Conservation (phyloP, 83 land plant genomes). For the Thuja plicata region DNA sequence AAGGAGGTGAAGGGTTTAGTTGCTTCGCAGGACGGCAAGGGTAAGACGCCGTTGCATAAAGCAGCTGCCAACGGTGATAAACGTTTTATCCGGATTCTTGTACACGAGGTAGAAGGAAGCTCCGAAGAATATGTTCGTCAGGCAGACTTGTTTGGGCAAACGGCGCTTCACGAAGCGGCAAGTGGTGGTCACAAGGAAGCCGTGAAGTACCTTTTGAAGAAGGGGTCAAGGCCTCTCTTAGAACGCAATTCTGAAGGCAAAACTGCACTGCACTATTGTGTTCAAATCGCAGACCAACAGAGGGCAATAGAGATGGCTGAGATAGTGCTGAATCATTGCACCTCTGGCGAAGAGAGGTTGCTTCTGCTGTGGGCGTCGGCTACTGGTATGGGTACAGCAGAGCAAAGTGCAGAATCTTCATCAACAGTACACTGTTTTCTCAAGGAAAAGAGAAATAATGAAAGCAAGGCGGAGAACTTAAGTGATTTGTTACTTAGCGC, state of each 20-base stretch:
- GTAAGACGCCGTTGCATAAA: neutral
- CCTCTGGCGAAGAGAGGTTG: neutral
- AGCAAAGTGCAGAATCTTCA: neutral
- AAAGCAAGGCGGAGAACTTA: neutral
- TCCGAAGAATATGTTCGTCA: neutral
- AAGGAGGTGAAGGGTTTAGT: neutral
- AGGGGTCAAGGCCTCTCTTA: neutral
- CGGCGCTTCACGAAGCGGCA: neutral
- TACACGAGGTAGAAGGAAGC: fast-evolving
- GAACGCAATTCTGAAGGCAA: neutral
- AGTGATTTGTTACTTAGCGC: neutral
- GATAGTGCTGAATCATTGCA: neutral
- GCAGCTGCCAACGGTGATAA: neutral
- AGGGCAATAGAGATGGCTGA: neutral
- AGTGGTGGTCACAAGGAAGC: neutral
- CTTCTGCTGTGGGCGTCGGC: neutral
- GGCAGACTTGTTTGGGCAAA: neutral
- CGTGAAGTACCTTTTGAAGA: neutral
- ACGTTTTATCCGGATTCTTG: neutral
- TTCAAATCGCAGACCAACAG: neutral
- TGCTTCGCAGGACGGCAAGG: neutral
- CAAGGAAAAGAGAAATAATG: too few relatives aligned
- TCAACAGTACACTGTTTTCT: neutral
- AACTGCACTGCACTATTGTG: neutral
- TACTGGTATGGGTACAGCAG: neutral